Evolutionary conservation across 1,284 basidiomycete species (phyloP), one percentile per base, ranked within the genome.

Genomic region (Tilletia caries): DNA sequence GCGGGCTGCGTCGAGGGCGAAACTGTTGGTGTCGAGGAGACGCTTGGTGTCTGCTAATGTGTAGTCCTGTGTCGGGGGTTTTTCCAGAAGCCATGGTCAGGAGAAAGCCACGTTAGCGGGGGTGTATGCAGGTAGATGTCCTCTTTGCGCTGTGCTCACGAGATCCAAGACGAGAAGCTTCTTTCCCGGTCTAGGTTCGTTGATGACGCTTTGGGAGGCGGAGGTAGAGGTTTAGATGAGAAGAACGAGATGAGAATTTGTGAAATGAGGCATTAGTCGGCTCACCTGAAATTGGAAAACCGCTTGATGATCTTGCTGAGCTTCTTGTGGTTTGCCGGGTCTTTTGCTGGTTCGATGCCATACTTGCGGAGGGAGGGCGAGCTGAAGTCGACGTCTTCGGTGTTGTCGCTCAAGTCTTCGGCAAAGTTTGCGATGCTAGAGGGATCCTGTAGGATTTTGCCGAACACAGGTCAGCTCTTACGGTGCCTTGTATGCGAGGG

Each of bases 31-130:
- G 20, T 92, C 91, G 89, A 78, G 62, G 65, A 75, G 74, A 33
- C 70, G 67, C 34, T 75, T 77, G 43, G 83, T 82, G 66, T 83
- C 83, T 52, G 75, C 78, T 48, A 80, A 75, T 46, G 77, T 79
- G 68, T 94, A 94, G 83, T 95, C 93, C 52, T 58, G 52, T 3
- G 23, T n/a, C n/a, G n/a, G 65, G 95, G 89, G 82, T 95, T 93
- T 3, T 94, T 86, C 0, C 94, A 92, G 32, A 94, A 86, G 4
- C 29, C n/a, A 1, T 10, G n/a, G n/a, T 23, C 52, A 58, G 52
- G n/a, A 58, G n/a, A 10, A 58, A 10, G 91, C 86, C 77, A 93
- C 92, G 37, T 92, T 87, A 76, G 92, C 91, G n/a, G n/a, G n/a
- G n/a, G n/a, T n/a, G n/a, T 3, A 29, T 58, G 52, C 52, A 25